Conservation (phyloP, 148 eudicot genomes). For the Chenopodium berlandieri region DNA sequence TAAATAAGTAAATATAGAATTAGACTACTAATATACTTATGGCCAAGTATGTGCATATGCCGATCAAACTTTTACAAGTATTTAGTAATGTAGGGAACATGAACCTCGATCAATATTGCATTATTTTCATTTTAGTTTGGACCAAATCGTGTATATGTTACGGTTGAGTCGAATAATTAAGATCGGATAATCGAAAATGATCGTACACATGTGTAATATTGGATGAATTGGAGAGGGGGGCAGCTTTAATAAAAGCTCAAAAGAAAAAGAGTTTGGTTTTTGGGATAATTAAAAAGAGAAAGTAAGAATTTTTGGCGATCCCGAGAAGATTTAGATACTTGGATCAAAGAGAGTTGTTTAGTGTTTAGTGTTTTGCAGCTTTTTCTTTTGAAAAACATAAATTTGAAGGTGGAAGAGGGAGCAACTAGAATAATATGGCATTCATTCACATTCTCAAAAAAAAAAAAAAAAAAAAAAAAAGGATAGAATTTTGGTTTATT, state of each 20-base stretch:
- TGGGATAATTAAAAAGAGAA: background rate
- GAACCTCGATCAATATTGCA: too few species aligned
- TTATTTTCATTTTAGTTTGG: too few species aligned
- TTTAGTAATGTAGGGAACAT: too few species aligned
- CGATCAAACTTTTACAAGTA: too few species aligned
- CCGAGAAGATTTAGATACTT: constrained; percentile 19
- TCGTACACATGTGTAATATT: background rate
- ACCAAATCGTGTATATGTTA: too few species aligned
- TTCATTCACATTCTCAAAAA: constrained; percentile 1
- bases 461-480: background rate
- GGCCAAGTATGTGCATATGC: too few species aligned
- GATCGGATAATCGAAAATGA: background rate
- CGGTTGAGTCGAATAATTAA: background rate
- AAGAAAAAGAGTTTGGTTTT: constrained; percentile 12
- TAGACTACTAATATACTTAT: too few species aligned
- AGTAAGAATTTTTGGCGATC: constrained; percentile 21
- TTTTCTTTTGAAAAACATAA: constrained; percentile 3
- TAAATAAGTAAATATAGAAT: too few species aligned
- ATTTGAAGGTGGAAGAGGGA: constrained; percentile 15
- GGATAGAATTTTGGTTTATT: background rate
- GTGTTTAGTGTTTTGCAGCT: constrained; percentile 7
- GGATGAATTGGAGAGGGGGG: background rate
- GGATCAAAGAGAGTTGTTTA: background rate
- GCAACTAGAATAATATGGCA: constrained; percentile 18
- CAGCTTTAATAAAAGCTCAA: constrained; percentile 23